These are phyloP conservation scores for Trichoderma sp. DNA, from an alignment of 2,329 filamentous ascomycete genomes.

Conservation along the genomic window DNA sequence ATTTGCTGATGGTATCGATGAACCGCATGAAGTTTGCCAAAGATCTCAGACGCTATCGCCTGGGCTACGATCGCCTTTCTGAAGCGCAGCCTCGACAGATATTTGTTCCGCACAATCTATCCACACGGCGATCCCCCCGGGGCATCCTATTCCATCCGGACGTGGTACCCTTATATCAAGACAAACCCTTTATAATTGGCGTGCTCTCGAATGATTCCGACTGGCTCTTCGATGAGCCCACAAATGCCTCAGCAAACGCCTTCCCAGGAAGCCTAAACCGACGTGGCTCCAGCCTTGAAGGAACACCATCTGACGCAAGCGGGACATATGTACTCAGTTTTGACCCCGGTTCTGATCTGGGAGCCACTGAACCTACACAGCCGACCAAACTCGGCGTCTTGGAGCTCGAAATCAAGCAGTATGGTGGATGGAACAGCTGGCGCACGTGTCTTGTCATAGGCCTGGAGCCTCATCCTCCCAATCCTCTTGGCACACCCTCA, in stretches of 20 bases:
- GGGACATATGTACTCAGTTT: constrained; percentile 38
- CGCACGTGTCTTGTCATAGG: constrained; percentile 34
- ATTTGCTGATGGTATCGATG: constrained; percentile 36
- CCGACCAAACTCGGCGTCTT: constrained; percentile 35
- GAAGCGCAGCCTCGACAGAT: constrained; percentile 31
- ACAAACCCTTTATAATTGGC: constrained; percentile 18
- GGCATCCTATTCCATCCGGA: constrained; percentile 37
- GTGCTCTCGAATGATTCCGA: constrained; percentile 37
- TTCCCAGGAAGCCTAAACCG: neutral
- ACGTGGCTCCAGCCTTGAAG: neutral
- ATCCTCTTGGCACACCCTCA: constrained; percentile 37
- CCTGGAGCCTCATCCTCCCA: constrained; percentile 35
- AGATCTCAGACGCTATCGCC: constrained; percentile 28
- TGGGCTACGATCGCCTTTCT: neutral
- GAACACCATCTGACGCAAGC: neutral
- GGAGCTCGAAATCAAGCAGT: constrained; percentile 31
- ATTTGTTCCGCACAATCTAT: constrained; percentile 34
- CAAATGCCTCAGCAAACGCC: no score
- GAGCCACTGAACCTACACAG: constrained; percentile 30
- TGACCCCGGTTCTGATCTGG: constrained; percentile 32
- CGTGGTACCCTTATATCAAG: neutral
- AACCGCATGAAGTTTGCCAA: constrained; percentile 37
- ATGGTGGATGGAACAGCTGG: constrained; percentile 23
- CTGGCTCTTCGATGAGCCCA: constrained; percentile 35
- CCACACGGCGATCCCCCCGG: constrained; percentile 33